Conservation (phyloP, 768 basidiomycete species). For the Boletus coccyginus region DNA sequence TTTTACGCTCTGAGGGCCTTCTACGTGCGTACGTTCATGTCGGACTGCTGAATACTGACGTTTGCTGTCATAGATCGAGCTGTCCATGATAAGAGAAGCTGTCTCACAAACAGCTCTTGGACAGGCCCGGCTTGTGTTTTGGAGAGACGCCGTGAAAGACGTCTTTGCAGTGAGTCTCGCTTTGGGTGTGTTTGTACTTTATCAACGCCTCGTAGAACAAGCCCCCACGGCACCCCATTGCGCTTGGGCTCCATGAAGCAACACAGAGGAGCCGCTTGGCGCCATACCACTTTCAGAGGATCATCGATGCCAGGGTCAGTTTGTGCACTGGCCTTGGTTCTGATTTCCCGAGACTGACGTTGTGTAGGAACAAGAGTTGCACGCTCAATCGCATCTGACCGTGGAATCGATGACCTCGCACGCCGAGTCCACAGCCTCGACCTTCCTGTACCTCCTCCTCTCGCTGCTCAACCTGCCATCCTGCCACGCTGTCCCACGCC, state of each 20-base stretch:
- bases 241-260: conserved; percentile 64
- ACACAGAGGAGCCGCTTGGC: conserved; percentile 51
- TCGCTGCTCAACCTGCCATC: conserved; percentile 60
- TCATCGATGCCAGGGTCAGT: conserved; percentile 80
- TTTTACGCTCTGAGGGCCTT: conserved; percentile 84
- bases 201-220: conserved; percentile 48
- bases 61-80: conserved; percentile 54
- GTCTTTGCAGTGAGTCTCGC: conserved; percentile 55
- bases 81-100: conserved; percentile 72
- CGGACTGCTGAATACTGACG: conserved; percentile 5
- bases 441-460: conserved; percentile 72
- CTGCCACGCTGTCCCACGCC: conserved; percentile 63
- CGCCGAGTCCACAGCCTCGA: conserved; percentile 79
- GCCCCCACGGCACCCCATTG: conserved; percentile 79
- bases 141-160: conserved; percentile 74
- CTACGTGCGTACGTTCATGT: conserved; percentile 52
- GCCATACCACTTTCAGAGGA: conserved; percentile 76
- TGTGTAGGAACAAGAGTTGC: conserved; percentile 62
- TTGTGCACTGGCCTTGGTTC: neutral
- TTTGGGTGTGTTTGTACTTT: conserved; percentile 1
- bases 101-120: conserved; percentile 74
- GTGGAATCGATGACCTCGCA: conserved; percentile 65
- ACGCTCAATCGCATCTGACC: conserved; percentile 62
- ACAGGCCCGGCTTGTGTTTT: conserved; percentile 85
- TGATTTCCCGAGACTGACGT: conserved; percentile 21